A percentile compares a stretch with the other conserved stretches of the same genome.
Conservation (phyloP, 345 rosid species). For the Eucalyptus curtisii region DNA sequence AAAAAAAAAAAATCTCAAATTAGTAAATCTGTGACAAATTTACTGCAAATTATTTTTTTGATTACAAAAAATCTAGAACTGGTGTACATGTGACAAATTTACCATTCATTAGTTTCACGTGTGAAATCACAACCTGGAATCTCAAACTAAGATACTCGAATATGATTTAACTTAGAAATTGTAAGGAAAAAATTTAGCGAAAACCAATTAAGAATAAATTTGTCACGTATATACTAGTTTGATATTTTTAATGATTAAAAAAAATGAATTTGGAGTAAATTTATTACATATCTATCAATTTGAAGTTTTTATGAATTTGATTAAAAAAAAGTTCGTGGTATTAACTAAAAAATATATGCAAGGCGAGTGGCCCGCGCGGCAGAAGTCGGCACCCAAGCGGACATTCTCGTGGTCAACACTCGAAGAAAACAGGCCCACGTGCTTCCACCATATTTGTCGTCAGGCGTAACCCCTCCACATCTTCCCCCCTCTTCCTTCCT, state of each 20-base stretch:
- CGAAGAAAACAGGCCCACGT: neutral
- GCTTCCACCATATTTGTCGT: neutral
- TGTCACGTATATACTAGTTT: accelerated
- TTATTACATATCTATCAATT: too few relatives aligned
- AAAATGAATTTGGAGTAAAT: too few relatives aligned
- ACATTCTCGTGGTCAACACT: neutral
- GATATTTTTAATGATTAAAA: too few relatives aligned
- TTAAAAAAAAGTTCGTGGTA: too few relatives aligned
- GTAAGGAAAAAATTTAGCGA: accelerated
- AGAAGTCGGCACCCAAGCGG: neutral
- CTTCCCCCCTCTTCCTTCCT: too few relatives aligned
- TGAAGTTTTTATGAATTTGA: neutral
- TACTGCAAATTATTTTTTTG: accelerated
- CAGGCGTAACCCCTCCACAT: too few relatives aligned
- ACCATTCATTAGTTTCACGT: accelerated
- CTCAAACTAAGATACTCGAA: accelerated
- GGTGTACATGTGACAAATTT: accelerated
- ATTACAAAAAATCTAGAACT: accelerated
- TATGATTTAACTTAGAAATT: neutral
- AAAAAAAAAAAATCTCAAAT: too few relatives aligned
- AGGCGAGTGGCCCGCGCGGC: neutral
- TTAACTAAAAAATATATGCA: neutral
- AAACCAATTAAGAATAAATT: accelerated
- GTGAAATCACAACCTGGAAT: accelerated
- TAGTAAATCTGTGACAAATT: accelerated